phyloP scores from a whole-genome alignment of 2,329 filamentous ascomycete genomes.

The Botryotinia calthae region DNA sequence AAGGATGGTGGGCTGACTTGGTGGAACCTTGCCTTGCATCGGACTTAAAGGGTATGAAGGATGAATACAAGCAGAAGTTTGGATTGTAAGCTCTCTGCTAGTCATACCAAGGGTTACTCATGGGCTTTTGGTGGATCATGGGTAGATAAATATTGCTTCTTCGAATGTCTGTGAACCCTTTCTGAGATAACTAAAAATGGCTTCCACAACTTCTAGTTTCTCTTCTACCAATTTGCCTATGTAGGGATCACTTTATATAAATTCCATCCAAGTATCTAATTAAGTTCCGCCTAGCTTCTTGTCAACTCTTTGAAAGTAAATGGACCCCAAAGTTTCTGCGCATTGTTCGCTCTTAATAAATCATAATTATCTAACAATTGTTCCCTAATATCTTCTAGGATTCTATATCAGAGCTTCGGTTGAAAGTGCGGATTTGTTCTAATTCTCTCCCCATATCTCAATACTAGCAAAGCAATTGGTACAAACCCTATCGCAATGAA shows the following conservation, averaged over 20 bases:
- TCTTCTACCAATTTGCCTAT: neutral
- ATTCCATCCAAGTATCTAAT: neutral
- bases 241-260: neutral
- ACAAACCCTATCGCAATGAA: conserved; percentile 10
- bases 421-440: conserved; percentile 12
- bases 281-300: neutral
- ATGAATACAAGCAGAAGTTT: conserved; percentile 19
- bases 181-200: no score
- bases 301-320: neutral
- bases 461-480: neutral
- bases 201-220: neutral
- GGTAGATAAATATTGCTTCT: no score
- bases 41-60: conserved; percentile 1
- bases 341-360: neutral
- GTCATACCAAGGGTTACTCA: neutral
- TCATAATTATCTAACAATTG: neutral
- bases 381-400: neutral
- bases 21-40: conserved; percentile 13
- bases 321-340: neutral
- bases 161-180: neutral
- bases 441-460: conserved; percentile 13
- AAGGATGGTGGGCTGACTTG: conserved; percentile 17
- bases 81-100: neutral
- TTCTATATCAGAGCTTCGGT: neutral
- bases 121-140: neutral